Conservation (phyloP, 2,329 filamentous ascomycete genomes). For the Leptodontidium sp. region DNA sequence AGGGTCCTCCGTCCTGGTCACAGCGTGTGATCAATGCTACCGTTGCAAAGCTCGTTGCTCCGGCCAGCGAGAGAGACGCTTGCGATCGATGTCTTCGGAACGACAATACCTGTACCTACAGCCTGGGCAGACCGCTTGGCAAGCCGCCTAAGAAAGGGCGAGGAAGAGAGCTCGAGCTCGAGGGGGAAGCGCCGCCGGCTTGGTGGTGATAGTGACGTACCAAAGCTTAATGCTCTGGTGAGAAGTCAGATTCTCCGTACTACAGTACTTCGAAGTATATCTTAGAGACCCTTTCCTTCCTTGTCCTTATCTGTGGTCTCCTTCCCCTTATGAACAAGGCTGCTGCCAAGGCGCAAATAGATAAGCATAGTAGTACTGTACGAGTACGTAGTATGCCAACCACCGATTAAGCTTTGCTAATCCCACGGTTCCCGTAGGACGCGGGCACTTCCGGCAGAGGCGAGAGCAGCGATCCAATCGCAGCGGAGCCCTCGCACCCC, state of each 20-base stretch:
- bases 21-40: conserved; percentile 22
- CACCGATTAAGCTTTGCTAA: not conserved
- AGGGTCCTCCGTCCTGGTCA: conserved; percentile 6
- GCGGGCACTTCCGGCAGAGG: not conserved
- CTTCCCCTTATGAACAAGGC: too few relatives aligned
- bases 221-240: not conserved
- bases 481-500: not conserved
- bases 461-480: not conserved
- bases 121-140: conserved; percentile 15
- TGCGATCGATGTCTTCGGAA: conserved; percentile 17
- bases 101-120: conserved; percentile 15
- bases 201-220: not conserved
- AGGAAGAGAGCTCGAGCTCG: not conserved
- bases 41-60: conserved; percentile 17
- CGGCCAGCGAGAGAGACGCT: not conserved
- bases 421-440: not conserved
- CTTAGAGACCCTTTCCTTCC: not conserved
- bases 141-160: conserved; percentile 19
- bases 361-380: too few relatives aligned
- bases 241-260: not conserved
- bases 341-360: too few relatives aligned
- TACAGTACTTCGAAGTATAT: conserved; percentile 2
- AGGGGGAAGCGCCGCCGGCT: not conserved
- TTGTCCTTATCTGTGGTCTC: too few relatives aligned
- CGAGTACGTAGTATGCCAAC: not conserved